These are phyloP conservation scores for Phytophthora sp. DNA, from an alignment of 352 stramenopile species.

Conservation along the genomic window DNA sequence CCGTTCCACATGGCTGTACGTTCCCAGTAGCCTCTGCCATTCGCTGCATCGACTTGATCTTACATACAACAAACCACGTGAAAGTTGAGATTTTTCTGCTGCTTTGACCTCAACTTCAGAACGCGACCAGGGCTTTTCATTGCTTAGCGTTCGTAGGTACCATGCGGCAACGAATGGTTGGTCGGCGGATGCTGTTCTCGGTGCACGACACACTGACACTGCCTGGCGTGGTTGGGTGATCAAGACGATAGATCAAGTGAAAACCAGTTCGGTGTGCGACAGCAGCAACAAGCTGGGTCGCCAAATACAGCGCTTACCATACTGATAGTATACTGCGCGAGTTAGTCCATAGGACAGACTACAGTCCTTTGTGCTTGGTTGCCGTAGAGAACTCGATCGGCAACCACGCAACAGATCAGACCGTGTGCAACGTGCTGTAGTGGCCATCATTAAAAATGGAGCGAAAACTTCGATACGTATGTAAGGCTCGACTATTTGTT, in stretches of 20 bases:
- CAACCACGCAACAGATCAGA: no score
- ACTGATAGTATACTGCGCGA: no score
- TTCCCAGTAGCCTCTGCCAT: not conserved
- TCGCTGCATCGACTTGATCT: not conserved
- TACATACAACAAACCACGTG: not conserved
- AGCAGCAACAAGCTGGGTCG: not conserved
- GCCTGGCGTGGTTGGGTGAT: not conserved
- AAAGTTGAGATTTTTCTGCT: not conserved
- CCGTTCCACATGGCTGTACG: not conserved
- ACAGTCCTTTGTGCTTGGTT: no score
- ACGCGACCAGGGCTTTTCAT: not conserved
- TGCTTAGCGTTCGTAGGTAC: no score
- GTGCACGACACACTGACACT: not conserved
- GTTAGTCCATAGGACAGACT: no score
- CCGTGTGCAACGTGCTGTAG: no score
- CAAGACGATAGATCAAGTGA: conserved; percentile 9
- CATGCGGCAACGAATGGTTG: not conserved
- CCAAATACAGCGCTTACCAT: no score
- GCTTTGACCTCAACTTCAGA: not conserved
- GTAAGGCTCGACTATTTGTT: no score
- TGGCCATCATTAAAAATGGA: no score
- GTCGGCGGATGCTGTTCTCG: not conserved
- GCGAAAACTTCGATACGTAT: no score
- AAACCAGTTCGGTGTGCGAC: not conserved
- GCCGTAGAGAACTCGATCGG: no score